Base-by-base conservation (phyloP, 2,329 filamentous ascomycete genomes). In the Byssochlamys sp. region DNA sequence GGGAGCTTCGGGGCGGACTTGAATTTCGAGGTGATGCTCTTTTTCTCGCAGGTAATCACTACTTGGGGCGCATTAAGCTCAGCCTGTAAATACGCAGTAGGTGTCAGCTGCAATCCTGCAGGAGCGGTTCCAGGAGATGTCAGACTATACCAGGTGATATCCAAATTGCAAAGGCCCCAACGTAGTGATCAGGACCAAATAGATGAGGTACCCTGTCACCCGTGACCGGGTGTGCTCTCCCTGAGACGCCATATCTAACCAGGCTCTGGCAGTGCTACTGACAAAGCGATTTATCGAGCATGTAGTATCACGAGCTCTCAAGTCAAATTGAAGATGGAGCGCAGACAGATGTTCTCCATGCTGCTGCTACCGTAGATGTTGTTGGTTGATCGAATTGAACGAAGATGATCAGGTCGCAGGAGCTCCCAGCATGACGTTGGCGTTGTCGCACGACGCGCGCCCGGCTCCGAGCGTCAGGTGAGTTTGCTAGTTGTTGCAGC, bases 61-160 rank as follows among this genome's bases (percentile, higher is more conserved):
- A 91, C 87, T 80, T 96, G 87, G 7, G 94, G 94, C 7, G 92
- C 90, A 72, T 99, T 99, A 61, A 99, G 83, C 73, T 97, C 94
- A 65, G 91, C 89, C 91, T 92, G 67, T 51, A 19, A 19, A 19
- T 19, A 51, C 10, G 27, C 24, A 12, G 35, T 5, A 24, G 2
- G 14, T 2, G 33, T 54, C 12, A 49, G 52, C 24, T 11, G 25
- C 19, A 50, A n/a, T 10, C 50, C 27, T n/a, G 5, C 4, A 11
- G 33, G 58, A 60, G 54, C 24, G 10, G 24, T n/a, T 12, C 5
- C 24, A 26, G 25, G 12, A 54, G 45, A 26, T 55, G 55, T 28
- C 9, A 53, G 45, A 57, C 14, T 77, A 68, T 81, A 94, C 91
- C 71, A 97, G 75, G 74, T 97, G 92, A 74, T 90, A 96, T 61